Evolutionary conservation across 2,329 filamentous ascomycete genomes (phyloP).

Genomic region (Scleromitrula shiraiana): DNA sequence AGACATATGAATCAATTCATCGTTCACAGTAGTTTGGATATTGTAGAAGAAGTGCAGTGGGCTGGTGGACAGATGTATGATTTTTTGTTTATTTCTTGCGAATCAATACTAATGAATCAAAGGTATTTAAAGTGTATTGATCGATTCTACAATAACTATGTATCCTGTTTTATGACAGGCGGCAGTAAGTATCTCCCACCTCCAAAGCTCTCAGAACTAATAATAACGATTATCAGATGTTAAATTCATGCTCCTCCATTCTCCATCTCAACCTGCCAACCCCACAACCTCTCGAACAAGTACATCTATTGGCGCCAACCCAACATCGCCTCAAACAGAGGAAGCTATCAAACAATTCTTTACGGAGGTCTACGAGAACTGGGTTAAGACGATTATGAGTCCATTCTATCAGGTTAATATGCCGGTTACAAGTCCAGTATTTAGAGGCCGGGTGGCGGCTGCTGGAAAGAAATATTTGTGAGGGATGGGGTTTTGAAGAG

Average conservation of each 20-base stretch:
- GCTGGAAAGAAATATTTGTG: constrained; percentile 89
- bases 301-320: constrained; percentile 74
- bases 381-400: constrained; percentile 95
- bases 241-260: constrained; percentile 90
- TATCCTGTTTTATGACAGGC: constrained; percentile 89
- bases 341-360: constrained; percentile 96
- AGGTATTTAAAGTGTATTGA: constrained; percentile 97
- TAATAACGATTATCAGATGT: constrained; percentile 42
- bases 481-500: constrained; percentile 37
- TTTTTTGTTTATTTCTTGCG: constrained; percentile 8
- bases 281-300: constrained; percentile 43
- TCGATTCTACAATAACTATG: constrained; percentile 91
- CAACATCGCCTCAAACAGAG: constrained; percentile 82
- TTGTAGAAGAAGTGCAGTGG: constrained; percentile 97
- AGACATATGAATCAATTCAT: constrained; percentile 97
- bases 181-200: constrained; percentile 42
- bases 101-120: constrained; percentile 5
- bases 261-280: constrained; percentile 51
- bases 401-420: constrained; percentile 87
- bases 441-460: constrained; percentile 70
- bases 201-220: neutral
- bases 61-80: constrained; percentile 71
- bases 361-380: constrained; percentile 89
- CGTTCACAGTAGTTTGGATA: constrained; percentile 85
- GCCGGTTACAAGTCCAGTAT: constrained; percentile 79